phyloP scores from a whole-genome alignment of 805 yeast species.

The Cyberlindnera sargentensis region DNA sequence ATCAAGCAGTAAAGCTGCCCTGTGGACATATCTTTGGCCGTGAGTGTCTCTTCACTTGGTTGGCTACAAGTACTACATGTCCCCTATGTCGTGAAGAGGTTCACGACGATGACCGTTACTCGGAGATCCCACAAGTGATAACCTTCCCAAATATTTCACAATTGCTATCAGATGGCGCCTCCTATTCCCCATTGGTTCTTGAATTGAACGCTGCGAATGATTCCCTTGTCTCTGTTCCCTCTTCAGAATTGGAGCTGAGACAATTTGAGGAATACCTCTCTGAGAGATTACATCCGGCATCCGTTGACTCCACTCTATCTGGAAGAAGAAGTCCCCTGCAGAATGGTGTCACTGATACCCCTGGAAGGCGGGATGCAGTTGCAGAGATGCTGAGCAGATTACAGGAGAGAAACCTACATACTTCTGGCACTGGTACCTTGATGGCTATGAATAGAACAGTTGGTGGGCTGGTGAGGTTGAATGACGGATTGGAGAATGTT shows the following conservation, averaged over 20 bases:
- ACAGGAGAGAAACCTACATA: too few relatives aligned
- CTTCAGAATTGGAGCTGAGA: too few relatives aligned
- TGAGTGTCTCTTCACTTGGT: slow-evolving; percentile 82
- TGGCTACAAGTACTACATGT: slow-evolving; percentile 64
- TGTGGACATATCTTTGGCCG: slow-evolving; percentile 86
- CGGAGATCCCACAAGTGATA: slow-evolving; percentile 13
- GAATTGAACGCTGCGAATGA: slow-evolving; percentile 15
- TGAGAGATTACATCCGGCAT: neutral
- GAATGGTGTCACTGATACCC: neutral
- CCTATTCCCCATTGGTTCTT: slow-evolving; percentile 14
- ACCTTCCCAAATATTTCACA: slow-evolving; percentile 17
- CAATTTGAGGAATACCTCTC: too few relatives aligned
- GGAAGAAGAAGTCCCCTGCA: neutral
- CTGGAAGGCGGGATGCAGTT: too few relatives aligned
- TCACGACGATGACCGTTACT: slow-evolving; percentile 9
- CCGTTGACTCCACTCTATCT: neutral
- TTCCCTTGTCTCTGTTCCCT: slow-evolving; percentile 2
- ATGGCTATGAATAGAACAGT: too few relatives aligned
- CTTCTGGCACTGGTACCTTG: too few relatives aligned
- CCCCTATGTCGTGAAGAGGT: slow-evolving; percentile 71
- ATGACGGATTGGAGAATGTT: too few relatives aligned
- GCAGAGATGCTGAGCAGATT: neutral
- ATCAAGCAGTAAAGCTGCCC: slow-evolving; percentile 67
- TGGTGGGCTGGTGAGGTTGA: too few relatives aligned
- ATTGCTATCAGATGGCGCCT: slow-evolving; percentile 8